Evolutionary conservation across 1,284 basidiomycete species (phyloP).

Genomic region (Ceratorhiza oryzae-sativae): DNA sequence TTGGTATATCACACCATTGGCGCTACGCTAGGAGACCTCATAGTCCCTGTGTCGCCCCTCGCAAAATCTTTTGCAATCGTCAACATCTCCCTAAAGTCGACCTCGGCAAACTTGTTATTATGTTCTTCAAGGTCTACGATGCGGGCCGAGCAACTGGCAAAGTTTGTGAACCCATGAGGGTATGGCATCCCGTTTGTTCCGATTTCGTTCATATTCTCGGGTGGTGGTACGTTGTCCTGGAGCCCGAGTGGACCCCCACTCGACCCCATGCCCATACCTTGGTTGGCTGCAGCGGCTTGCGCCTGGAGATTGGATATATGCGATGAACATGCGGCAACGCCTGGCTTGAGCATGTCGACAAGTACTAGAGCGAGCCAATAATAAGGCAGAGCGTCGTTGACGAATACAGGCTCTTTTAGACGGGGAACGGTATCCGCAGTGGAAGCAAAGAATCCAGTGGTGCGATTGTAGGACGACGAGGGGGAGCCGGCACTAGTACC

Average conservation of each 20-base stretch:
- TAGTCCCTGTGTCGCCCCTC: slow-evolving; percentile 35
- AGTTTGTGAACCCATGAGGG: not conserved
- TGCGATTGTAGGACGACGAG: not conserved
- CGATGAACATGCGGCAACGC: slow-evolving; percentile 21
- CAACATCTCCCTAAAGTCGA: slow-evolving; percentile 38
- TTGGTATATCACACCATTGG: slow-evolving; percentile 3
- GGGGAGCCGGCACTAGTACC: not conserved
- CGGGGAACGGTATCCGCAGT: slow-evolving; percentile 15
- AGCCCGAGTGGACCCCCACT: not conserved
- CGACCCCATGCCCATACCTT: not conserved
- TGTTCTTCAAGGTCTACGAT: slow-evolving; percentile 35
- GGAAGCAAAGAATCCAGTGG: slow-evolving; percentile 29
- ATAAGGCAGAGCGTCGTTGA: slow-evolving; percentile 53
- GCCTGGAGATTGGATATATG: slow-evolving; percentile 2
- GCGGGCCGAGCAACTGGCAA: not conserved
- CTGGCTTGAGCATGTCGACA: slow-evolving; percentile 47
- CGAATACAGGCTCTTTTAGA: slow-evolving; percentile 40
- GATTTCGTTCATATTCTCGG: not conserved
- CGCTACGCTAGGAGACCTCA: slow-evolving; percentile 20
- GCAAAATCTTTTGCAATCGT: slow-evolving; percentile 34
- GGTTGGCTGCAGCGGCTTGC: not conserved
- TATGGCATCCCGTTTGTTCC: slow-evolving; percentile 6
- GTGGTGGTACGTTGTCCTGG: not conserved
- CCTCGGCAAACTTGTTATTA: slow-evolving; percentile 35
- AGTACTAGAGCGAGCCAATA: slow-evolving; percentile 54